Percentiles rank a stretch among this genome's conserved stretches.
Conservation (phyloP, 148 eudicot genomes). For the Suaeda aralocaspica region DNA sequence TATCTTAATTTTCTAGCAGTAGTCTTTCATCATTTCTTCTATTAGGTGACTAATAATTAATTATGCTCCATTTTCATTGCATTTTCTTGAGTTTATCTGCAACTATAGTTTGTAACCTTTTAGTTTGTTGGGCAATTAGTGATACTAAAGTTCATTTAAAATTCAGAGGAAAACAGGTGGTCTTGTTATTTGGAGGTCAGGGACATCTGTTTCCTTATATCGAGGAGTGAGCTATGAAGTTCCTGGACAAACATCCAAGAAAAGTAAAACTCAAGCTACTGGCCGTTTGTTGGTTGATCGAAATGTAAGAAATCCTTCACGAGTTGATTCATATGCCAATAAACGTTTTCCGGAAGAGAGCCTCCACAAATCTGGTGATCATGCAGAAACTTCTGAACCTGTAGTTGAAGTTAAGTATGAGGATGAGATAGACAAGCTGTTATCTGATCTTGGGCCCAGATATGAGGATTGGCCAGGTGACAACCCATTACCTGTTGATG, state of each 20-base stretch:
- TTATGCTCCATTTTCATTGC: not conserved
- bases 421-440: slow-evolving; percentile 78
- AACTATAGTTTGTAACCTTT: not conserved
- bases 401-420: slow-evolving; percentile 55
- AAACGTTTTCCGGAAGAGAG: slow-evolving; percentile 29
- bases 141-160: slow-evolving; percentile 21
- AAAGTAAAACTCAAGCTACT: slow-evolving; percentile 25
- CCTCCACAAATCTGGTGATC: slow-evolving; percentile 17
- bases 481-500: slow-evolving; percentile 88
- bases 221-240: slow-evolving; percentile 75
- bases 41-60: not conserved
- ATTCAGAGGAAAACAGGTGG: slow-evolving; percentile 93
- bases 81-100: not conserved
- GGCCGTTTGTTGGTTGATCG: slow-evolving; percentile 24
- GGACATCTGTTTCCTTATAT: slow-evolving; percentile 73
- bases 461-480: slow-evolving; percentile 89
- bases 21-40: not conserved
- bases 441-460: slow-evolving; percentile 79
- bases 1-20: not conserved
- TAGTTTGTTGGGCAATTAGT: slow-evolving; percentile 19
- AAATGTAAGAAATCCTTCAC: slow-evolving; percentile 21
- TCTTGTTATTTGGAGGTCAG: slow-evolving; percentile 96
- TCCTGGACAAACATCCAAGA: slow-evolving; percentile 39
- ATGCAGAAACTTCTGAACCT: slow-evolving; percentile 26
- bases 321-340: slow-evolving; percentile 24